Evolutionary conservation across 2,329 filamentous ascomycete genomes (phyloP), one percentile per base, ranked within the genome.

Genomic region (Ustulina deusta): DNA sequence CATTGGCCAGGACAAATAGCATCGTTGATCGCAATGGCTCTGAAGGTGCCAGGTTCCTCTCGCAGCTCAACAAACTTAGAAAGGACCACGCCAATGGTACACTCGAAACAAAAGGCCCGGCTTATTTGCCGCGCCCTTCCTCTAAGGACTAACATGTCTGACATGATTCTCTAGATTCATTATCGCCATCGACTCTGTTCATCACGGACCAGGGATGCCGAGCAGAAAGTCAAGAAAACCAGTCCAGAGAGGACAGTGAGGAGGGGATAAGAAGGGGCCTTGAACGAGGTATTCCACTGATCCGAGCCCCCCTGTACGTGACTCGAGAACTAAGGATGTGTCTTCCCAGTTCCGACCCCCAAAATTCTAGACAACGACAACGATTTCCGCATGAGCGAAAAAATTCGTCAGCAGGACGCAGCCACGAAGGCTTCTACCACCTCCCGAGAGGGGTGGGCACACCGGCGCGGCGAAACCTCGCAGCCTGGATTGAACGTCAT

Each of bases 1-100:
- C 80, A 0, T 66, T 85, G 27, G 82, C 81, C 13, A 79, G 83
- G 49, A 78, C 80, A 4, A 78, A 78, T 15, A 84, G 82, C 48
- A 70, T 84, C 22, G 73, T 84, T 22, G 79, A 82, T 64, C 75
- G 83, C 38, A 79, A 76, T 54, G 66, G 70, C 10, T 66, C 68
- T 32, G 74, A 75, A 32, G 74, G 75, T 15, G 76, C 72, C 58
- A 62, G 75, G 13, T 78, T 82, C 57, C 71, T 75, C 34, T 76
- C 75, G 15, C 75, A 67, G 48, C 54, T 82, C 29, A 74, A 77
- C 58, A 61, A 71, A 29, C 59, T 80, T 7, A 74, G 73, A 42
- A 66, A 55, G 5, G 38, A 56, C 10, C 36, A 67, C 11, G 29
- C 17, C 3, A 55, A 70, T 57, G 65, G 73, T 69, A 70, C 42